A percentile compares a stretch with the other conserved stretches of the same genome.
Evolutionary conservation across 2,329 filamentous ascomycete species (phyloP).

Genomic region (Thielaviopsis musarum): DNA sequence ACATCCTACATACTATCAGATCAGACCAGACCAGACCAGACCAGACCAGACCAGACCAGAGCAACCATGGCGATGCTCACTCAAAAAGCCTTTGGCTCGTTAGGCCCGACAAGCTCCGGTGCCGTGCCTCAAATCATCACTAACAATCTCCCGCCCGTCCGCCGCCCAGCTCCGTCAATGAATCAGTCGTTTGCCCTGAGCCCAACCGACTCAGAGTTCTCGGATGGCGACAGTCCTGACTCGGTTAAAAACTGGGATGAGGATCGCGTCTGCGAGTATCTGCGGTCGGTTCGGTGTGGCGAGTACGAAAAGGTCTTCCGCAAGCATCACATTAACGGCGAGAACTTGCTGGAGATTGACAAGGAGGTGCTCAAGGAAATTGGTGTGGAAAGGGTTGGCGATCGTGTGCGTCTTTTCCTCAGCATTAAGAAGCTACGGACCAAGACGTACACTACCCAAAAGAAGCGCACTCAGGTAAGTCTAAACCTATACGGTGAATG

Average conservation of each 20-base stretch:
- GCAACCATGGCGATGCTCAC: conserved; percentile 58
- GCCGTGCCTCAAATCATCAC: conserved; percentile 31
- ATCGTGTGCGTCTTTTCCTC: conserved; percentile 79
- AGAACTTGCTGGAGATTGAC: conserved; percentile 92
- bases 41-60: conserved; percentile 13
- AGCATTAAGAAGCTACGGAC: conserved; percentile 71
- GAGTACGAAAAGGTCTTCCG: conserved; percentile 86
- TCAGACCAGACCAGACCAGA: conserved; percentile 11
- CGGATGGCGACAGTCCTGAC: conserved; percentile 60
- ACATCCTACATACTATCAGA: not conserved
- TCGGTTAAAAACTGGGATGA: conserved; percentile 80
- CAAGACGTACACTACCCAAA: conserved; percentile 58
- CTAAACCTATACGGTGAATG: not conserved
- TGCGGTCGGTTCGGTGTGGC: conserved; percentile 77
- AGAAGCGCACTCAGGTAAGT: conserved; percentile 71
- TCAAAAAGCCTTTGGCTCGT: conserved; percentile 53
- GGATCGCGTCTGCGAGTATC: conserved; percentile 77
- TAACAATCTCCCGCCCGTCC: conserved; percentile 29
- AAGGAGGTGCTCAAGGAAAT: conserved; percentile 94
- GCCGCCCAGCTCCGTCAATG: conserved; percentile 18
- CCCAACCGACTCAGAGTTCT: conserved; percentile 31
- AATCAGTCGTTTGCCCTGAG: conserved; percentile 8
- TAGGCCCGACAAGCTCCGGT: conserved; percentile 32
- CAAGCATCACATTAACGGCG: conserved; percentile 91
- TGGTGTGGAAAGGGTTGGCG: conserved; percentile 94